Evolutionary conservation across 441 rosid species (phyloP).

Genomic region (Gossypium lobatum): DNA sequence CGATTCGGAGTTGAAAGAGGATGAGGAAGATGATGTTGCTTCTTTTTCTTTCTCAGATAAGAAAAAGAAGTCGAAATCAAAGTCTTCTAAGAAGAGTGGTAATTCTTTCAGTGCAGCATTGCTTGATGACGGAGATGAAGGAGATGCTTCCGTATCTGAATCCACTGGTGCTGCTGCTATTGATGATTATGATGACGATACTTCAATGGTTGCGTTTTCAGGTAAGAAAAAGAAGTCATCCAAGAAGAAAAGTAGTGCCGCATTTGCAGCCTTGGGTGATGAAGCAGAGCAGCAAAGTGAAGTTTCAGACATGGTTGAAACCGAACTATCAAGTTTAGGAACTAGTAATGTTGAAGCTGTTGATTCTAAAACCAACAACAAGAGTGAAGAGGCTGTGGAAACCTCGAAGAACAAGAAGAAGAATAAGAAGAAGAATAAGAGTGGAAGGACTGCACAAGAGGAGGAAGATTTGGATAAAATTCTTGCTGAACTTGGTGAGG

Average conservation of each 20-base stretch:
- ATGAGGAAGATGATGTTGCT: constrained; percentile 44
- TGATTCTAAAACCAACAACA: constrained; percentile 26
- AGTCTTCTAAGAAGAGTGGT: constrained; percentile 48
- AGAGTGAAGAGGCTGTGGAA: constrained; percentile 45
- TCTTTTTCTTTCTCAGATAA: constrained; percentile 54
- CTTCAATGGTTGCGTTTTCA: constrained; percentile 31
- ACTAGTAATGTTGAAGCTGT: constrained; percentile 19
- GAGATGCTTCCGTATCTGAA: constrained; percentile 32
- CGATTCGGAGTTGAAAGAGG: constrained; percentile 25
- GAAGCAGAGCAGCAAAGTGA: constrained; percentile 24
- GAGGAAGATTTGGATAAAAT: constrained; percentile 93
- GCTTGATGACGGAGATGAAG: constrained; percentile 47
- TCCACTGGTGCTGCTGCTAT: constrained; percentile 17
- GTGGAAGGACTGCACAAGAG: constrained; percentile 87
- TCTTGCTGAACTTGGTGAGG: constrained; percentile 82
- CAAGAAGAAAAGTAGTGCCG: constrained; percentile 50
- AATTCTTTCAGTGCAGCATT: constrained; percentile 40
- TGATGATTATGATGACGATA: constrained; percentile 45
- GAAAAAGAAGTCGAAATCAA: constrained; percentile 67
- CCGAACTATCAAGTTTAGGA: constrained; percentile 7
- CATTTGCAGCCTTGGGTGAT: constrained; percentile 28
- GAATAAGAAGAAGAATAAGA: constrained; percentile 65
- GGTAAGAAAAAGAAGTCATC: constrained; percentile 84
- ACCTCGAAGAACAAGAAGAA: constrained; percentile 76
- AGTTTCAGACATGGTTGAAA: constrained; percentile 26